Evolutionary conservation across 1,284 basidiomycete genomes (phyloP), one percentile per base, ranked within the genome.

Genomic region (Ustilago xerochloae): DNA sequence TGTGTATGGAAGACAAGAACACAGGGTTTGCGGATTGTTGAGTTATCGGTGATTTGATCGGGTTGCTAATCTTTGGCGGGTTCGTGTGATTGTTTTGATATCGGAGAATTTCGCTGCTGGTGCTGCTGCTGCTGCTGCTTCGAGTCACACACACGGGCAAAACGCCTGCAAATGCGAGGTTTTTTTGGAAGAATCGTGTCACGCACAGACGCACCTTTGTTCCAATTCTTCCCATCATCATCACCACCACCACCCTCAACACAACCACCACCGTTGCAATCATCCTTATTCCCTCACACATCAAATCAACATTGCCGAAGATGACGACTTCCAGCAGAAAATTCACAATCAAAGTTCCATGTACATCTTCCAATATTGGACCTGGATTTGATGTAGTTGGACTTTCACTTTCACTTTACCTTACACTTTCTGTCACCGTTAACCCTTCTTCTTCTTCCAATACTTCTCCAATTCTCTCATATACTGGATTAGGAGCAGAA

Each of bases 361-460:
- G 94, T 22, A 98, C 96, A 1, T 96, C 95, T 62, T 96, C 96
- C 75, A 99, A 99, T 87, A 95, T 99, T 82, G 96, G 96, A 3
- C 97, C 97, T 26, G 97, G 97, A 13, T 99, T 99, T 85, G 97
- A 99, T 85, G 97, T 99, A 64, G 93, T 97, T 73, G 97, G 97
- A 20, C 91, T 99, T 68, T 97, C 96, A 0, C 90, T 99, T 28
- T 94, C 93, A 2, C 90, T 97, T 32, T 89, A 92, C 80, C 89
- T 98, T 73, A 91, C 90, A 13, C 88, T 99, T 72, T 87, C 88
- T 33, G 91, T 97, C 70, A 73, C 61, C n/a, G 56, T 83, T n/a
- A 66, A 76, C 33, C 10, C 57, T 1, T 38, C 54, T 4, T 10
- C 28, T 4, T 24, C 24, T 10, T 43, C 30, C 15, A 47, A 70